Percentiles rank a stretch among this genome's conserved stretches.
phyloP scores from a whole-genome alignment of 371 early-diverging fungal genomes.

The Chytridium lagenaria region DNA sequence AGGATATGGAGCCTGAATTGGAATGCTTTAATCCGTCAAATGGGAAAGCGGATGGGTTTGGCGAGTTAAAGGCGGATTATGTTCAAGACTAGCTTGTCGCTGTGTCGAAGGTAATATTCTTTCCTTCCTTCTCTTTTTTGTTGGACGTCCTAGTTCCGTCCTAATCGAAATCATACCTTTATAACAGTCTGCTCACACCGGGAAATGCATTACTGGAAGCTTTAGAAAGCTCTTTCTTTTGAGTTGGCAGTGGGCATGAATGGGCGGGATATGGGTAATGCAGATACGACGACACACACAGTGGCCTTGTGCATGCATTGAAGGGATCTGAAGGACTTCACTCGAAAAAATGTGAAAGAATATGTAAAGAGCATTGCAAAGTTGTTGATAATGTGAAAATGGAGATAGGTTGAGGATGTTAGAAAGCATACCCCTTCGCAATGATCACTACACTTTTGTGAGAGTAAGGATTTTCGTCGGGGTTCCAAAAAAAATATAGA shows the following conservation, averaged over 20 bases:
- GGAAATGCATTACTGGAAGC: constrained; percentile 68
- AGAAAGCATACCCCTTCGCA: not conserved
- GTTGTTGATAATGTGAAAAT: not conserved
- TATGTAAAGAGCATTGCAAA: constrained; percentile 18
- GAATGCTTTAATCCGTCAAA: constrained; percentile 83
- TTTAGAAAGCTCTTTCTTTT: constrained; percentile 75
- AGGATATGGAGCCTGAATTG: constrained; percentile 96
- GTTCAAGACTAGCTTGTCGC: constrained; percentile 75
- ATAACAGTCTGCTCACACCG: constrained; percentile 72
- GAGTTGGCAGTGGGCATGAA: constrained; percentile 93
- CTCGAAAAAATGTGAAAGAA: constrained; percentile 17
- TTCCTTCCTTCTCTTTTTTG: not conserved
- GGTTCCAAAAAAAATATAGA: not conserved
- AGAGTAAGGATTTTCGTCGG: not conserved
- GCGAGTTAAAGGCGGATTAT: constrained; percentile 75
- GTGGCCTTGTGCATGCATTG: constrained; percentile 77
- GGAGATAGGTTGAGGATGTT: not conserved
- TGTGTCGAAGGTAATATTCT: constrained; percentile 66
- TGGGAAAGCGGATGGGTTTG: constrained; percentile 79
- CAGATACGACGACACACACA: constrained; percentile 61
- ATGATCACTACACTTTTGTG: not conserved
- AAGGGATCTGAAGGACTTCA: constrained; percentile 34
- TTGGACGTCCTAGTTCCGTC: too few species aligned
- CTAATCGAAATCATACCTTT: not conserved
- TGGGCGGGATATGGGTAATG: constrained; percentile 91